A percentile compares a stretch with the other conserved stretches of the same genome.
These are phyloP conservation scores for Leptoxyphium fumago DNA, from an alignment of 2,329 filamentous ascomycete species.

Conservation along the genomic window DNA sequence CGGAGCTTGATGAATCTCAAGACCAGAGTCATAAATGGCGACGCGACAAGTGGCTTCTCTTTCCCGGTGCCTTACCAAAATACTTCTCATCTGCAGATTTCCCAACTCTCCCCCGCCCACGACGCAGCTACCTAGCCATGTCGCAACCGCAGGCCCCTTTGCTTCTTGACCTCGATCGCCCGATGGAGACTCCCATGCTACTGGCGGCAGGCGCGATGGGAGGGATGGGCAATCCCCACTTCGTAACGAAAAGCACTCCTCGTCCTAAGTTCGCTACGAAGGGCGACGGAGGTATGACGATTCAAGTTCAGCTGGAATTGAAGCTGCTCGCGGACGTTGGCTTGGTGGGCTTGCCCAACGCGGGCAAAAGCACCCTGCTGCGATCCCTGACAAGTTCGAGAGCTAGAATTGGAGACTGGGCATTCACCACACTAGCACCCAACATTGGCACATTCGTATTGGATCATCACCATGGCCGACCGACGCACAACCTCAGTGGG, in stretches of 20 bases:
- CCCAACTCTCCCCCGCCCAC: slow-evolving; percentile 40
- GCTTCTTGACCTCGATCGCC: slow-evolving; percentile 41
- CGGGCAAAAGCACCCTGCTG: slow-evolving; percentile 85
- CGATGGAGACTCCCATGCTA: slow-evolving; percentile 70
- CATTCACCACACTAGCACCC: slow-evolving; percentile 87
- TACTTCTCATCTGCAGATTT: slow-evolving; percentile 47
- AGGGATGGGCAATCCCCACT: slow-evolving; percentile 86
- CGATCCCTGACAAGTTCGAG: slow-evolving; percentile 78
- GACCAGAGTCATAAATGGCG: slow-evolving; percentile 25
- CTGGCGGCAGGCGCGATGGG: slow-evolving; percentile 79
- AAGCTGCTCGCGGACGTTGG: slow-evolving; percentile 93
- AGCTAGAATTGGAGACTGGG: slow-evolving; percentile 84
- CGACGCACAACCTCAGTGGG: slow-evolving; percentile 30
- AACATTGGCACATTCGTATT: slow-evolving; percentile 94
- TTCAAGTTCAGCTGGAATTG: slow-evolving; percentile 76
- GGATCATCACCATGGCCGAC: slow-evolving; percentile 70
- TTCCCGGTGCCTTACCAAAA: slow-evolving; percentile 66
- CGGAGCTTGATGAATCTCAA: slow-evolving; percentile 20
- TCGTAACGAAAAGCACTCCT: slow-evolving; percentile 58
- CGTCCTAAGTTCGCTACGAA: slow-evolving; percentile 79
- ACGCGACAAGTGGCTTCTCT: slow-evolving; percentile 70
- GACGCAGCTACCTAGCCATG: slow-evolving; percentile 43
- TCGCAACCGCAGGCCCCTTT: slow-evolving; percentile 62
- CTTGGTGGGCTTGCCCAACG: slow-evolving; percentile 86
- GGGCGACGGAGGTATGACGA: slow-evolving; percentile 62